Conservation (phyloP, 2,329 filamentous ascomycete species). For the Penicillium sp. region DNA sequence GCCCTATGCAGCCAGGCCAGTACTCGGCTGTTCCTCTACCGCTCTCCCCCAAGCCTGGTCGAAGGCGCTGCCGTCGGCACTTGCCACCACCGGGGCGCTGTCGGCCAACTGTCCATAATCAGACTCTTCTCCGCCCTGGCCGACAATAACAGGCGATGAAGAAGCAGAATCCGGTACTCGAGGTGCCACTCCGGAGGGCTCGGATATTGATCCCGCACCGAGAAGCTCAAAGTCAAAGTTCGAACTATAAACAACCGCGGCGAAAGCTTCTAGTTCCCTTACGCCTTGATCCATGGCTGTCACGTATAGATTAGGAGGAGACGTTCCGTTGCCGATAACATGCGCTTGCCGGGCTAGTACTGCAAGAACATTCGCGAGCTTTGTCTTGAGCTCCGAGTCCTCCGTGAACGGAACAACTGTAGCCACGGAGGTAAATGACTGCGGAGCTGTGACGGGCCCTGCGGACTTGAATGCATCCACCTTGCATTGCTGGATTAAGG, state of each 20-base stretch:
- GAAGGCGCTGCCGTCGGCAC: slow-evolving; percentile 33
- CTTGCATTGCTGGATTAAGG: slow-evolving; percentile 81
- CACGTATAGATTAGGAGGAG: slow-evolving; percentile 52
- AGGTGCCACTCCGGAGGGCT: slow-evolving; percentile 15
- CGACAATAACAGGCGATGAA: slow-evolving; percentile 28
- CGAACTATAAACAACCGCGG: slow-evolving; percentile 55
- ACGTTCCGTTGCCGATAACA: slow-evolving; percentile 74
- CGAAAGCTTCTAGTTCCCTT: slow-evolving; percentile 54
- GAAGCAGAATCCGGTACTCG: slow-evolving; percentile 24
- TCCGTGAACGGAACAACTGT: slow-evolving; percentile 42
- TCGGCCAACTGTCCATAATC: slow-evolving; percentile 6
- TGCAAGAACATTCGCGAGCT: slow-evolving; percentile 87
- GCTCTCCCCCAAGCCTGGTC: slow-evolving; percentile 46
- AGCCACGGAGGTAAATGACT: slow-evolving; percentile 47
- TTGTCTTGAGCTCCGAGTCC: slow-evolving; percentile 59
- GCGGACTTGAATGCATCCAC: slow-evolving; percentile 73
- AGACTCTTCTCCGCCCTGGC: slow-evolving; percentile 22
- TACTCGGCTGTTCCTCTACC: slow-evolving; percentile 31
- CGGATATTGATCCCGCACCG: slow-evolving; percentile 27
- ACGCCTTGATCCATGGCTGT: slow-evolving; percentile 51
- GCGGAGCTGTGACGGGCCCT: slow-evolving; percentile 50
- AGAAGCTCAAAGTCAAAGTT: slow-evolving; percentile 48
- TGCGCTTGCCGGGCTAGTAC: slow-evolving; percentile 91
- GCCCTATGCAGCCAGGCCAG: slow-evolving; percentile 11
- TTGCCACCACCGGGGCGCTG: slow-evolving; percentile 11